A percentile compares a stretch with the other conserved stretches of the same genome.
Evolutionary conservation across 192 early-diverging fungal species (phyloP).

Genomic region (Mortierella hygrophila): DNA sequence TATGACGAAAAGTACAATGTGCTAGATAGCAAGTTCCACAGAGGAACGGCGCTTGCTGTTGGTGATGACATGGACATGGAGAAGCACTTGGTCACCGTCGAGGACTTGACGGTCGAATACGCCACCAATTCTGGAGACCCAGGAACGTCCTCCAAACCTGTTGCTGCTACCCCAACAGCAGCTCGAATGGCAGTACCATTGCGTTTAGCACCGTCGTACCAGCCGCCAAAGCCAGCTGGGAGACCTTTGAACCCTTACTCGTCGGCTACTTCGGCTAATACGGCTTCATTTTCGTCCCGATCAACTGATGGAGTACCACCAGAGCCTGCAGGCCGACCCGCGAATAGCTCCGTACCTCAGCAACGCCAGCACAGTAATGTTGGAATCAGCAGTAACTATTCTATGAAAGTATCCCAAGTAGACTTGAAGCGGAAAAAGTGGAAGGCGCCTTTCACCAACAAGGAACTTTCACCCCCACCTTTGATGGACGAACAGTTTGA

Average conservation of each 20-base stretch:
- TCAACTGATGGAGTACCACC: neutral
- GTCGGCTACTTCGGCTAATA: neutral
- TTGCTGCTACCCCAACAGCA: neutral
- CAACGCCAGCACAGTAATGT: neutral
- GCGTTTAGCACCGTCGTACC: neutral
- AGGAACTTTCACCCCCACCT: neutral
- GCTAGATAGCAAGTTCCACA: constrained; percentile 56
- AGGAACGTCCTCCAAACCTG: neutral
- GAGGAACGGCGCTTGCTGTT: constrained; percentile 16
- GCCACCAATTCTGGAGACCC: constrained; percentile 28
- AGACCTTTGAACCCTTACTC: neutral
- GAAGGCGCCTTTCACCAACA: constrained; percentile 21
- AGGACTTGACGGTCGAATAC: constrained; percentile 34
- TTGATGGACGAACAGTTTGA: neutral
- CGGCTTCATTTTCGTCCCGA: neutral
- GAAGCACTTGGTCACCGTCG: constrained; percentile 60
- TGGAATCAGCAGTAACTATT: neutral
- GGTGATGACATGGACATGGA: constrained; percentile 70
- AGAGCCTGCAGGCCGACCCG: neutral
- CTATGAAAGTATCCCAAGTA: neutral
- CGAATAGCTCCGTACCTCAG: neutral
- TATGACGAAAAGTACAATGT: constrained; percentile 58
- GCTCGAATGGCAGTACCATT: neutral
- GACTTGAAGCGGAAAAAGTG: constrained; percentile 38
- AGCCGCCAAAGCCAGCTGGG: neutral